Conservation (phyloP, 352 stramenopile genomes). For the Pythium grandisporangium region DNA sequence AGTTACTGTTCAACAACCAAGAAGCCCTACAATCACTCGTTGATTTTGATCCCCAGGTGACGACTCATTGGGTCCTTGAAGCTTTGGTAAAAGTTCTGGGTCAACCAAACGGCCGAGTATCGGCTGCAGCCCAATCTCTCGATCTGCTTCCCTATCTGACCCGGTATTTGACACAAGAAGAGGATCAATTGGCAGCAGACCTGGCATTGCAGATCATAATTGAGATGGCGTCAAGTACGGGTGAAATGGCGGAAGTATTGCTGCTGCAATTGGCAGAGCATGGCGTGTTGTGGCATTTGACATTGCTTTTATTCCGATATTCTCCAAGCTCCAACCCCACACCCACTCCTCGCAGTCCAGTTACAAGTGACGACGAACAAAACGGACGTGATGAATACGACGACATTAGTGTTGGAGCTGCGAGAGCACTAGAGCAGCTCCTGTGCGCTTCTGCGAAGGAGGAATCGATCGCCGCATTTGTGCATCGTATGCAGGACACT, state of each 20-base stretch:
- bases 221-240: conserved; percentile 70
- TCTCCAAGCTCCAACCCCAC: conserved; percentile 5
- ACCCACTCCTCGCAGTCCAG: conserved; percentile 5
- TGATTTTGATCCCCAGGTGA: conserved; percentile 55
- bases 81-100: conserved; percentile 78
- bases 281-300: conserved; percentile 78
- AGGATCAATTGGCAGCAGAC: conserved; percentile 58
- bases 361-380: conserved; percentile 22
- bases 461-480: conserved; percentile 64
- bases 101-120: conserved; percentile 72
- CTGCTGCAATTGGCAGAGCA: conserved; percentile 74
- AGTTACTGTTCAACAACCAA: conserved; percentile 72
- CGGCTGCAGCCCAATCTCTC: conserved; percentile 69
- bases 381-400: too few relatives aligned
- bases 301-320: conserved; percentile 70
- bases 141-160: conserved; percentile 75
- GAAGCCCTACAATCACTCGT: conserved; percentile 35
- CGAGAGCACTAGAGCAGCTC: conserved; percentile 63
- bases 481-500: conserved; percentile 74
- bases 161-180: conserved; percentile 56
- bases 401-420: conserved; percentile 59
- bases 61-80: conserved; percentile 73
- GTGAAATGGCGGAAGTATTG: conserved; percentile 77
- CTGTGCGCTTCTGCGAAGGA: conserved; percentile 58
- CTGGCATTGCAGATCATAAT: conserved; percentile 76